Evolutionary conservation across 371 early-diverging fungal genomes (phyloP).

Genomic region (Syncephalastrum sp.): DNA sequence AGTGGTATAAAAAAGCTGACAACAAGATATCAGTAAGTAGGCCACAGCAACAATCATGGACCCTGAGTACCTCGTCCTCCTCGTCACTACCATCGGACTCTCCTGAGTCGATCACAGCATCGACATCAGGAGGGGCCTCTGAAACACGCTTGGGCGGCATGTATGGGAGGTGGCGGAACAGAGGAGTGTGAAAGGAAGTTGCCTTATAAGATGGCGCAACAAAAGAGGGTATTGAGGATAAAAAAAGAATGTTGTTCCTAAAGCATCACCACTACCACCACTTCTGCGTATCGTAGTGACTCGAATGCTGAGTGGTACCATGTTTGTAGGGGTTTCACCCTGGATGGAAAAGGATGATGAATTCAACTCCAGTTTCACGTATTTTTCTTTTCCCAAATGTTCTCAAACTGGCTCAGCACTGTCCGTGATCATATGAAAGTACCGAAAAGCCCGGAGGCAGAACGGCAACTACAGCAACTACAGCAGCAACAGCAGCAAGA

Average conservation of each 20-base stretch:
- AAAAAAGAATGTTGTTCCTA: conserved; percentile 1
- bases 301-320: too few species aligned
- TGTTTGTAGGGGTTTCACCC: too few species aligned
- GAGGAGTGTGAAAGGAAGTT: background rate
- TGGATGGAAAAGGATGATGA: background rate
- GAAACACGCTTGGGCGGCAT: conserved; percentile 7
- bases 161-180: background rate
- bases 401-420: background rate
- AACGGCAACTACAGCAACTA: background rate
- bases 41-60: background rate
- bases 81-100: conserved; percentile 6
- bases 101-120: background rate
- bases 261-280: too few species aligned
- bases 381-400: conserved; percentile 3
- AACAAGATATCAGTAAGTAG: conserved; percentile 23
- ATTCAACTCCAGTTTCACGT: background rate
- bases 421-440: background rate
- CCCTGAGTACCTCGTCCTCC: background rate
- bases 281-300: background rate
- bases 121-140: background rate
- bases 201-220: background rate
- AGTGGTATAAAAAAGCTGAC: conserved; percentile 43
- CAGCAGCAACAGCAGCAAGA: conserved; percentile 1
- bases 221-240: background rate
- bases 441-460: conserved; percentile 1